Base-by-base conservation (phyloP, 805 yeast species). In the Metschnikowia gelsemii region DNA sequence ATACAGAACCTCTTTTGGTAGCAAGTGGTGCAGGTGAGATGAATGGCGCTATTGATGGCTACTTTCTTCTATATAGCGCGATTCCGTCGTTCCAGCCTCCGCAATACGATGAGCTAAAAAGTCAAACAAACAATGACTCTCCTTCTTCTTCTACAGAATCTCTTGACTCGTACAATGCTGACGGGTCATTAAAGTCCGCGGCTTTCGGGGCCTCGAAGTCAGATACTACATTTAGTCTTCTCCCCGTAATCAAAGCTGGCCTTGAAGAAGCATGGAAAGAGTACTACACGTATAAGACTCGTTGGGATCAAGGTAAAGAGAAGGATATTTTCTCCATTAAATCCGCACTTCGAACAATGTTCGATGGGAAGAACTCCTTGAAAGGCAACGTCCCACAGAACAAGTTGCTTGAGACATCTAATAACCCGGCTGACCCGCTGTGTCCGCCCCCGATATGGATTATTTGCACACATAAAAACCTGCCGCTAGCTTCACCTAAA, bases 11-110 rank as follows among this genome's bases (percentile, higher is more conserved):
- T 2, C 58, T 85, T 41, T 59, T 85, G 9, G 86, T 82, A 3
- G 91, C 88, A 4, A 80, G 87, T 27, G 93, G 93, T 1, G 86
- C 89, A 4, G 76, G 87, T 31, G 91, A 84, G 45, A 61, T 85
- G 51, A 84, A 85, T 56, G 90, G 89, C 4, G 70, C 78, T 23
- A 74, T 85, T n/a, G 84, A 83, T 56, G 91, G 90, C 0, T 85
- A 85, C 57, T 67, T 83, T 31, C 70, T 83, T 26, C 79, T 82
- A 34, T 85, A 84, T 58, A 75, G 82, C 41, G 82, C 87, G 2
- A 76, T 84, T 2, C 93, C 95, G 0, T 70, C 76, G 17, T 51
- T 66, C 23, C 68, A 66, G 35, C 87, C 87, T 0, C 90, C 90
- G 1, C 61, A 69, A 0, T 83, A 83, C 51, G 72, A 70, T 11